Conservation (phyloP, 2,329 filamentous ascomycete genomes). For the Xylariomycetidae sp. region DNA sequence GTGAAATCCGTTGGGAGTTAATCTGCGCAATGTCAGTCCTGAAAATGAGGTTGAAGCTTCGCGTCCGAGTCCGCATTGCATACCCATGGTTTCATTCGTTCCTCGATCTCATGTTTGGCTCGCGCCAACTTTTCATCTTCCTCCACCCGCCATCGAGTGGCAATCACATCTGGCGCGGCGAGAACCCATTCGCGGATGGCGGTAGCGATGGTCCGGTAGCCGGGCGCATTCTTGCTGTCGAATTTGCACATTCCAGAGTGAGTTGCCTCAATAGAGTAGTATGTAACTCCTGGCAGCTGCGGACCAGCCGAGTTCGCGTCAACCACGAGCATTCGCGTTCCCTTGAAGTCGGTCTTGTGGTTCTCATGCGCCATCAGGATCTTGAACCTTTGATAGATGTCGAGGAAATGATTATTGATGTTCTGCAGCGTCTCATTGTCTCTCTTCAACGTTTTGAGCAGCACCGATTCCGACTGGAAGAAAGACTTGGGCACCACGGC, state of each 20-base stretch:
- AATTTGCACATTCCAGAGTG: slow-evolving; percentile 39
- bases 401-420: slow-evolving; percentile 68
- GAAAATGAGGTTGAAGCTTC: background rate
- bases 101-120: slow-evolving; percentile 39
- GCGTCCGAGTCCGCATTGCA: background rate
- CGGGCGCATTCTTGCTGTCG: slow-evolving; percentile 55
- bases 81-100: slow-evolving; percentile 40
- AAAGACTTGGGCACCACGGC: slow-evolving; percentile 61
- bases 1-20: slow-evolving; percentile 22
- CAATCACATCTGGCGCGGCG: slow-evolving; percentile 50
- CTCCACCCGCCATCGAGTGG: slow-evolving; percentile 57
- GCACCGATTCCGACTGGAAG: slow-evolving; percentile 61
- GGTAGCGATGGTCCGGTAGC: slow-evolving; percentile 52
- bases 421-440: slow-evolving; percentile 71
- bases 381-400: slow-evolving; percentile 65
- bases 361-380: slow-evolving; percentile 76
- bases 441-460: slow-evolving; percentile 66
- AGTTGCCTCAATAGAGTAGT: slow-evolving; percentile 55
- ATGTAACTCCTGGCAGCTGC: slow-evolving; percentile 62
- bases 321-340: slow-evolving; percentile 60
- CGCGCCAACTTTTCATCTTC: slow-evolving; percentile 45
- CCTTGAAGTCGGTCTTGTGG: slow-evolving; percentile 64
- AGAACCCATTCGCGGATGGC: slow-evolving; percentile 47
- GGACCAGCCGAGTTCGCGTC: slow-evolving; percentile 67
- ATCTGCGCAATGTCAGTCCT: slow-evolving; percentile 19